These are phyloP conservation scores for Penicillium sp. DNA, from an alignment of 2,329 filamentous ascomycete species.

Conservation along the genomic window DNA sequence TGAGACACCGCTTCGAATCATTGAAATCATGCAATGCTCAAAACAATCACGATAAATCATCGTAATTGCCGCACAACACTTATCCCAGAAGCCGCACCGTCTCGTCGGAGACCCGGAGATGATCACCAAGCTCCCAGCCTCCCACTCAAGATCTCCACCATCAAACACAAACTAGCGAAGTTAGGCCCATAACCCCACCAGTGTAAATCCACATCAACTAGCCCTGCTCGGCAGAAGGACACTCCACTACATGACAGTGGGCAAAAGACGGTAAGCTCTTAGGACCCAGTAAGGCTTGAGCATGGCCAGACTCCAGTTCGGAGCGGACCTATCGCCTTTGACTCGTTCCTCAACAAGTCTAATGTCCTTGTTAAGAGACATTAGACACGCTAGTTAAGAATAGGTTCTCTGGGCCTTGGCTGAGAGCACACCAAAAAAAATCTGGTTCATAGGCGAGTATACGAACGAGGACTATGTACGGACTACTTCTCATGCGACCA, in stretches of 20 bases:
- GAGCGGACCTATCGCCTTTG: slow-evolving; percentile 1
- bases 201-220: background rate
- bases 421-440: too few relatives aligned
- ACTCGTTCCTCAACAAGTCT: background rate
- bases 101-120: too few relatives aligned
- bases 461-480: too few relatives aligned
- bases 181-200: background rate
- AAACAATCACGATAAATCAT: background rate
- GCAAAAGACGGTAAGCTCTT: background rate
- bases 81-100: background rate
- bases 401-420: too few relatives aligned
- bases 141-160: background rate
- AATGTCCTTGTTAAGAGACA: background rate
- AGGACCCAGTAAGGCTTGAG: background rate
- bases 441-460: too few relatives aligned
- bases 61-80: too few relatives aligned
- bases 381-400: background rate
- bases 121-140: too few relatives aligned
- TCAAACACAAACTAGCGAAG: background rate
- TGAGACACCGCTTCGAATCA: too few relatives aligned
- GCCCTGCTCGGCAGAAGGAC: background rate
- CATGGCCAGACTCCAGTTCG: background rate
- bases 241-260: background rate
- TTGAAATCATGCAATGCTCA: background rate
- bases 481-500: too few relatives aligned